Conservation (phyloP, 2,329 filamentous ascomycete genomes). For the Colletotrichum euphorbiae region DNA sequence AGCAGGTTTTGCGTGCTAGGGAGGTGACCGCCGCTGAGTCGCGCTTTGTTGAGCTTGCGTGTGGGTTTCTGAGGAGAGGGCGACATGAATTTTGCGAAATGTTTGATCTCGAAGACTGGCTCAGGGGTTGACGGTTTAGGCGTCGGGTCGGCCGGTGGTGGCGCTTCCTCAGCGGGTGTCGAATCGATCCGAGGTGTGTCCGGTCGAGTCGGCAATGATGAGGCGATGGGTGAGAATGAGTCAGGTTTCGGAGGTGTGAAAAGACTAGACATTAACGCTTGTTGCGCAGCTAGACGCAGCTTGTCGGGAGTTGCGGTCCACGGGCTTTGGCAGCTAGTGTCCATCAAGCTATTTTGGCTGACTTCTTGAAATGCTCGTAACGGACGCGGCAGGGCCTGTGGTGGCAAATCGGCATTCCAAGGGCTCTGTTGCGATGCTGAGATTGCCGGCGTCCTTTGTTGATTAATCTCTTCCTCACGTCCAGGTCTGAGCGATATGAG, state of each 20-base stretch:
- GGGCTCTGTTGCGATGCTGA: slow-evolving; percentile 32
- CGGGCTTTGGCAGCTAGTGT: slow-evolving; percentile 32
- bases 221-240: slow-evolving; percentile 10
- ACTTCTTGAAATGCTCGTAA: neutral
- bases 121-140: slow-evolving; percentile 56
- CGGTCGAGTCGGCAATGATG: neutral
- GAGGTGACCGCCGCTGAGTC: slow-evolving; percentile 43
- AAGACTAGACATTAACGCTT: neutral
- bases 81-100: slow-evolving; percentile 65
- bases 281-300: slow-evolving; percentile 22
- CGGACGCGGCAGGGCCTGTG: neutral
- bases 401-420: slow-evolving; percentile 25
- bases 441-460: neutral
- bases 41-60: slow-evolving; percentile 39
- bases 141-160: slow-evolving; percentile 42
- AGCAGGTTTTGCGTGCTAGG: slow-evolving; percentile 51
- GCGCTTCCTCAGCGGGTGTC: slow-evolving; percentile 40
- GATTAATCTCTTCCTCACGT: neutral
- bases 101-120: slow-evolving; percentile 60
- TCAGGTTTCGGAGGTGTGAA: neutral
- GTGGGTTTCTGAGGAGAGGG: slow-evolving; percentile 57
- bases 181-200: slow-evolving; percentile 11
- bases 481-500: neutral
- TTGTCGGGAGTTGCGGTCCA: slow-evolving; percentile 41
- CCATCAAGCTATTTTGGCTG: neutral